Percentiles rank a stretch among this genome's conserved stretches.
Evolutionary conservation across 2,329 filamentous ascomycete species (phyloP).

Genomic region (Venturia asperata): DNA sequence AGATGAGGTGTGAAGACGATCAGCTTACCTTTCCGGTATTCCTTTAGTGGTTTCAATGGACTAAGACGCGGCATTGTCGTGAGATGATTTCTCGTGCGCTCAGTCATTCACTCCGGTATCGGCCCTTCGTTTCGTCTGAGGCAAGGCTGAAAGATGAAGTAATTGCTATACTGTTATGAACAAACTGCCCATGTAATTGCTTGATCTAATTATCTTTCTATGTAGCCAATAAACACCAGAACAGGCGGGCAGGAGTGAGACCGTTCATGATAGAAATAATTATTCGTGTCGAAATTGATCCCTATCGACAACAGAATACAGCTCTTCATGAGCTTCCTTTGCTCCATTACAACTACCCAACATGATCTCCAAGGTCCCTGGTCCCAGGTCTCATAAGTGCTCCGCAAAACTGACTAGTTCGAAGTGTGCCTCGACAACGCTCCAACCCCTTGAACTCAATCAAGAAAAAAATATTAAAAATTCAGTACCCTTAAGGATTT

Average conservation of each 20-base stretch:
- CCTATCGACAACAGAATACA: neutral
- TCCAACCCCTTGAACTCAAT: neutral
- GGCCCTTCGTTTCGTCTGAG: neutral
- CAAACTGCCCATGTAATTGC: too few species aligned
- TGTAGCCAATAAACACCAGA: neutral
- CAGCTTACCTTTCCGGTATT: neutral
- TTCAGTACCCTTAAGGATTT: neutral
- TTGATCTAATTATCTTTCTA: too few species aligned
- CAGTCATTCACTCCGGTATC: neutral
- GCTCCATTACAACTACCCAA: constrained; percentile 5
- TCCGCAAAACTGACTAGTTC: neutral
- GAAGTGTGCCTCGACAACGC: neutral
- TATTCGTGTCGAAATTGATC: neutral
- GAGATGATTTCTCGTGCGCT: neutral
- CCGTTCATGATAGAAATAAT: neutral
- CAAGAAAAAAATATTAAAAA: neutral
- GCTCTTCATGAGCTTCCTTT: neutral
- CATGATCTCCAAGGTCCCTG: neutral
- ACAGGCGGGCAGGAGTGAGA: neutral
- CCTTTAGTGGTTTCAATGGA: neutral
- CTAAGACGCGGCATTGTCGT: neutral
- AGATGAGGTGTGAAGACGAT: neutral
- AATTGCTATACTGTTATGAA: too few species aligned
- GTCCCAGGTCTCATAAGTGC: too few species aligned
- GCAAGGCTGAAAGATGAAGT: neutral